These are phyloP conservation scores for Castanea crenata DNA, from an alignment of 306 rosid species.

Conservation along the genomic window DNA sequence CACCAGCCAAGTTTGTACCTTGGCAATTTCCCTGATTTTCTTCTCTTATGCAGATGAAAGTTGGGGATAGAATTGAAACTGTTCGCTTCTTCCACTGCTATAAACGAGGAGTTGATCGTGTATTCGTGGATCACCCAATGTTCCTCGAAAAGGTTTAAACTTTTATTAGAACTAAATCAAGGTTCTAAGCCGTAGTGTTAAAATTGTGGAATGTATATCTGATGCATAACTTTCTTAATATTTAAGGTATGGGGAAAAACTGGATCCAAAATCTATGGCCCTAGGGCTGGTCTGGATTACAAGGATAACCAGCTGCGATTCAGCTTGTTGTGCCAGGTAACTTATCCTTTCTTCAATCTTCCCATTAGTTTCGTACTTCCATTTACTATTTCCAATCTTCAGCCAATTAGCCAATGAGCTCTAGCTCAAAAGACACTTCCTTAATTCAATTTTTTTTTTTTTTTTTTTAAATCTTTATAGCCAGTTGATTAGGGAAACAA, in stretches of 20 bases:
- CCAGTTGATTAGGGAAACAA: background rate
- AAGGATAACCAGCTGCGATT: slow-evolving; percentile 66
- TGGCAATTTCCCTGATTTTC: background rate
- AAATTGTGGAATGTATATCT: background rate
- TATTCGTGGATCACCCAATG: slow-evolving; percentile 69
- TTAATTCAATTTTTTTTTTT: no score
- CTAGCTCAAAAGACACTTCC: no score
- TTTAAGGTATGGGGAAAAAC: slow-evolving; percentile 77
- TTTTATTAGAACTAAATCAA: background rate
- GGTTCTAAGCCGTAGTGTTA: background rate
- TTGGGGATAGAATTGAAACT: slow-evolving; percentile 49
- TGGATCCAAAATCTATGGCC: slow-evolving; percentile 72
- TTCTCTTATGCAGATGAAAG: slow-evolving; percentile 37
- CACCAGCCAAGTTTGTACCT: background rate
- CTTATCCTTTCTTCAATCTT: background rate
- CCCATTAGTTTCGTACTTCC: background rate
- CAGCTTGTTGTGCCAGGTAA: slow-evolving; percentile 75
- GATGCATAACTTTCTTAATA: slow-evolving; percentile 6
- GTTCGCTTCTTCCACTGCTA: slow-evolving; percentile 76
- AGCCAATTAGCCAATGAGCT: no score
- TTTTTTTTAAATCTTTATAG: no score
- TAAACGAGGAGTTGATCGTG: slow-evolving; percentile 84
- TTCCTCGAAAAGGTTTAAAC: slow-evolving; percentile 64
- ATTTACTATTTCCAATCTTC: background rate
- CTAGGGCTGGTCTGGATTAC: slow-evolving; percentile 58